Base-by-base conservation (phyloP, 495 filamentous ascomycete species). In the Evernia prunastri region DNA sequence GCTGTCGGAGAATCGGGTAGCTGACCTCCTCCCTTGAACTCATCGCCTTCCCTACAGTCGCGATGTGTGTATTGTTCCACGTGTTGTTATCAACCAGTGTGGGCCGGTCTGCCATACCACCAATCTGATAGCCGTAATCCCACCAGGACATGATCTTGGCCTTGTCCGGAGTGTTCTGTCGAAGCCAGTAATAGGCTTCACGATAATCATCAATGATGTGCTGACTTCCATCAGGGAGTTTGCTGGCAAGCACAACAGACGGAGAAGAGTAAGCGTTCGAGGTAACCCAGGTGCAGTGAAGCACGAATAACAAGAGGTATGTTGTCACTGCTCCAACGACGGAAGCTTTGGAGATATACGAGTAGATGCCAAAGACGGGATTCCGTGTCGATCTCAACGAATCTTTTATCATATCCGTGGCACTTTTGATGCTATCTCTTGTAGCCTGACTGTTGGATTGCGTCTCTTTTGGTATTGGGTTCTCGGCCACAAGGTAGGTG, bases 91-190 rank as follows among this genome's bases (percentile, higher is more conserved):
- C 95, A 25, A 99, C 95, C 47, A 99, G 81, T 0, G 95, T 99
- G 43, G 95, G 92, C 31, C 95, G 86, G 75, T 99, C 95, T 42
- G 95, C 95, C 95, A 99, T 99, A 63, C 95, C 95, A 78, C 95
- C 95, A 73, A 99, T 99, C 77, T 99, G 95, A 78, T 99, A 99
- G 59, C 95, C 95, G 68, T 99, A 99, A 73, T 99, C 95, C 95
- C 95, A 99, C 95, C 95, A 99, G 20, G 91, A 92, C 95, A 97
- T 97, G 71, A 99, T 89, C 84, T 99, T 99, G 69, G 95, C 93
- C 71, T 96, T 89, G 56, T 92, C 83, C 23, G 86, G 80, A 4
- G 95, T 97, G 74, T 99, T 99, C 75, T 97, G 96, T 67, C 95
- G 89, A 56, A 99, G 87, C 95, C 95, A 99, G 77, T 99, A 96